Evolutionary conservation across 2,329 filamentous ascomycete species (phyloP), one percentile per base, ranked within the genome.

Genomic region (Diaporthe aspalathi): DNA sequence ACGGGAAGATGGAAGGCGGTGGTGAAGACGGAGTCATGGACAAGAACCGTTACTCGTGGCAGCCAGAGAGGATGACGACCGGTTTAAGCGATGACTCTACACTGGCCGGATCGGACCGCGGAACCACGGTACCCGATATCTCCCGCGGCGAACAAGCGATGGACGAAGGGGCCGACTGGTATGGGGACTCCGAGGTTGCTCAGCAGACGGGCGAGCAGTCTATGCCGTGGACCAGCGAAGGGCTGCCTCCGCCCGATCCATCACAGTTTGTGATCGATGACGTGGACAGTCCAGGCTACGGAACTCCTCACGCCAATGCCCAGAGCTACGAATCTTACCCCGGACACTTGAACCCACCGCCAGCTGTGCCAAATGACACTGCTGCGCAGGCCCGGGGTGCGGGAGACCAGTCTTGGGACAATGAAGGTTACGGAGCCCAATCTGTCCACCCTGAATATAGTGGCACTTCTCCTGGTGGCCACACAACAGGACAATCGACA

Each of bases 261-360:
- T 47, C 70, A 4, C 70, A 60, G 12, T 72, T 72, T 22, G 50
- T 72, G 27, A 70, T 70, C 38, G 70, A 62, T 2, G 70, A 72
- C 5, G 67, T 70, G 45, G 67, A 72, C 9, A 68, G 62, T 11
- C 67, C 43, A 5, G 67, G 56, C 2, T 43, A 60, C 20, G 67
- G 16, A 12, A 12, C 12, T 1, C 11, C 35, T 7, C 53, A 24
- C 24, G 32, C 29, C 27, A 29, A 40, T 22, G 6, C 22, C 11
- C 22, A 60, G 17, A 12, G 14, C 47, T 49, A 68, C 24, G 27
- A 40, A 16, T 43, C 57, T 12, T 50, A 50, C 14, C 16, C 43
- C 3, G 45, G 47, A 11, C 67, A 68, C n/a, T 17, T 50, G 17
- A 50, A n/a, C 5, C 50, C 45, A 14, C 43, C 53, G 11, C 43